phyloP scores from a whole-genome alignment of 1,284 basidiomycete genomes.

The Anthracocystis walkeri region DNA sequence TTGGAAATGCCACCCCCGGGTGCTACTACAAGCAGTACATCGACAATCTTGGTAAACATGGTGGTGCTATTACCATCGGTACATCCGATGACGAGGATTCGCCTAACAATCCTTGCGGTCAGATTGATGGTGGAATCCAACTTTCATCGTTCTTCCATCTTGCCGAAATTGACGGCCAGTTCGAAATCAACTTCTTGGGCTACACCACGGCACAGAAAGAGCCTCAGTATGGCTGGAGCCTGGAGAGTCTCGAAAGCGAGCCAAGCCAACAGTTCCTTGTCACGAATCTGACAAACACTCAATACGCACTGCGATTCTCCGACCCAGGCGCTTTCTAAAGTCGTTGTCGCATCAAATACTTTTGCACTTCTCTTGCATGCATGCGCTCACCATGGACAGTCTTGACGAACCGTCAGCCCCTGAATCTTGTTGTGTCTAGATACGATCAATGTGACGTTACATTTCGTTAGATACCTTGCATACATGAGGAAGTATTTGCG shows the following conservation, averaged over 20 bases:
- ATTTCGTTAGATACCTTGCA: not conserved
- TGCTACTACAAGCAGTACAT: not conserved
- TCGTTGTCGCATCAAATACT: too few relatives aligned
- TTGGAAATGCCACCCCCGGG: not conserved
- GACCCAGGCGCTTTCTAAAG: not conserved
- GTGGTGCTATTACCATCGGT: not conserved
- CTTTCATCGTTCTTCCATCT: not conserved
- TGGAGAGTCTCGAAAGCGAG: not conserved
- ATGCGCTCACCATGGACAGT: too few relatives aligned
- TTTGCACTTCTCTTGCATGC: too few relatives aligned
- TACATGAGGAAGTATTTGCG: not conserved
- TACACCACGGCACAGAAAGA: not conserved
- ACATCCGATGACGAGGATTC: not conserved
- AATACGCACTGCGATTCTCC: not conserved
- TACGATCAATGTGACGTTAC: too few relatives aligned
- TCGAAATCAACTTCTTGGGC: not conserved
- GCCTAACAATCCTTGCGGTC: not conserved
- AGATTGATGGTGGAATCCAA: not conserved
- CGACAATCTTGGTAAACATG: not conserved
- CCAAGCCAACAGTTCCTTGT: not conserved
- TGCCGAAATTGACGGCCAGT: not conserved
- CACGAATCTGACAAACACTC: not conserved
- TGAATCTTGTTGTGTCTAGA: too few relatives aligned
- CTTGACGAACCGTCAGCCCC: too few relatives aligned
- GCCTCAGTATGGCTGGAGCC: not conserved